Evolutionary conservation across 2,329 filamentous ascomycete species (phyloP), one percentile per base, ranked within the genome.

Genomic region (Neopestalotiopsis rosae): DNA sequence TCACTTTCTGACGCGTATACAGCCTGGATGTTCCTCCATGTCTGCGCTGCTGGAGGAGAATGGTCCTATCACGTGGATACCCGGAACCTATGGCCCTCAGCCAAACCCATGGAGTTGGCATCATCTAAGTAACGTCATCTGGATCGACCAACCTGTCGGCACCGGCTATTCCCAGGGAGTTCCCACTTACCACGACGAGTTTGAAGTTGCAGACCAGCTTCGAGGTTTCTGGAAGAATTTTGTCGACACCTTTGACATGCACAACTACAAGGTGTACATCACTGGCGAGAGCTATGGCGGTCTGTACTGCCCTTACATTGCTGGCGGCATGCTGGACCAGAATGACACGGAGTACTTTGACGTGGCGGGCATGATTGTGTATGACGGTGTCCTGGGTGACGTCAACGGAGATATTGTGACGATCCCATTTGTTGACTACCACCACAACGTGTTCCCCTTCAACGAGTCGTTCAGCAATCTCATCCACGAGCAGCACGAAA

Each of bases 221-320:
- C 80, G 89, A 4, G 88, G 88, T 61, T 91, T 67, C 68, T 71
- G 81, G 86, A 90, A 91, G 81, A 94, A 94, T 81, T 94, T 94
- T 73, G 81, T 94, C 69, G 84, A 92, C 42, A 90, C 89, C 0
- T 94, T 94, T 72, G 83, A 80, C n/a, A 83, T 94, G 74, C 85
- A 92, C 24, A 86, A 87, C 13, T 89, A 87, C 74, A 92, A 92
- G 71, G 86, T 94, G 10, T 95, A 92, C 78, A 87, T 96, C 68
- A 86, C 91, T 0, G 93, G 92, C 6, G 92, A 93, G 78, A 91
- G 87, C 0, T 94, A 92, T 73, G 91, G 88, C 0, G 92, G 92
- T 17, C 80, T 83, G 73, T 92, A 90, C 73, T 88, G 91, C 2
- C 91, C 92, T 0, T 94, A 93, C 76, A 91, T 95, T 69, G 88